Evolutionary conservation across 257 asterid genomes (phyloP).

Genomic region (Capsicum rhomboideum): DNA sequence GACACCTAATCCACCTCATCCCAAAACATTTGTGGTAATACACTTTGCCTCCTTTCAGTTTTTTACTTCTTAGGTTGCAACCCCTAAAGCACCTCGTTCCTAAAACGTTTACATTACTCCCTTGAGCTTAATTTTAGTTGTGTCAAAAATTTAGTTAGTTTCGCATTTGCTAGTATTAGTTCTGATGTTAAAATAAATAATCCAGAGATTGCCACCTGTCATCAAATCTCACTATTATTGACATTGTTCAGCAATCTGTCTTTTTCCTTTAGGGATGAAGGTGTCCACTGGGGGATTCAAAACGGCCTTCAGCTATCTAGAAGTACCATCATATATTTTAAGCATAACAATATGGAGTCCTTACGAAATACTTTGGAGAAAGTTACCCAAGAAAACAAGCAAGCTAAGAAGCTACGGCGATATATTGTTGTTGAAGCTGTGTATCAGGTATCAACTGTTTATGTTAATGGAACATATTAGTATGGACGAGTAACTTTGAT

Average conservation of each 20-base stretch:
- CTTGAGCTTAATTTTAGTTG: background rate
- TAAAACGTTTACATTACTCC: background rate
- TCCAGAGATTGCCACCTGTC: background rate
- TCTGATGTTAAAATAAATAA: background rate
- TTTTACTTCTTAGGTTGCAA: background rate
- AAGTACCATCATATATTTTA: slow-evolving; percentile 81
- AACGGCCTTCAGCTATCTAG: slow-evolving; percentile 94
- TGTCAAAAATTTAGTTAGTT: background rate
- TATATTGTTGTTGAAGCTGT: slow-evolving; percentile 88
- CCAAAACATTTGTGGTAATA: background rate
- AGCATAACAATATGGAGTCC: slow-evolving; percentile 82
- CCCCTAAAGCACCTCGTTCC: background rate
- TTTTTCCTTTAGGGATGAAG: slow-evolving; percentile 68
- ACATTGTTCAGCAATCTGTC: background rate
- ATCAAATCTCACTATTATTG: background rate
- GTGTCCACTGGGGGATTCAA: slow-evolving; percentile 96
- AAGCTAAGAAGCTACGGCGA: slow-evolving; percentile 85
- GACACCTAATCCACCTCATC: too few species aligned
- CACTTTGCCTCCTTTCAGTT: background rate
- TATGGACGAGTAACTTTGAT: background rate
- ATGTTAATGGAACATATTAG: background rate
- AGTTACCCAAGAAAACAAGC: slow-evolving; percentile 63
- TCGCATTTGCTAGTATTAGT: background rate
- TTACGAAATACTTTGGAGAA: slow-evolving; percentile 54
- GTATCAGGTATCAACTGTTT: slow-evolving; percentile 63